These are phyloP conservation scores for Rutidosis leptorrhynchoides DNA, from an alignment of 129 eudicot species.

Conservation along the genomic window DNA sequence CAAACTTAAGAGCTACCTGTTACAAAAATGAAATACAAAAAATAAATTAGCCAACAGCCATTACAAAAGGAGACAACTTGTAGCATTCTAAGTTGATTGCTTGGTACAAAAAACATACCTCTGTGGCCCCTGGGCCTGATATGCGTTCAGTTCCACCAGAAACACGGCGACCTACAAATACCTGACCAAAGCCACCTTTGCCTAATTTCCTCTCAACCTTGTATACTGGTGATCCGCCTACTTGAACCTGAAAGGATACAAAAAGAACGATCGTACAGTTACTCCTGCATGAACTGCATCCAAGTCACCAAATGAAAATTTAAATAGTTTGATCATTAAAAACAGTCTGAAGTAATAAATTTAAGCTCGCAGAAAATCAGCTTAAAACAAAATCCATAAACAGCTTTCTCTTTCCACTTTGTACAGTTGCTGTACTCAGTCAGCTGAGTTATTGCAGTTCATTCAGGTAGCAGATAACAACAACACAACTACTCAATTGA, in stretches of 20 bases:
- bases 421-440: not conserved
- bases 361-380: conserved; percentile 1
- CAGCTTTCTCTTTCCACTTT: conserved; percentile 5
- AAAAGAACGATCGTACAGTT: not conserved
- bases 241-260: conserved; percentile 61
- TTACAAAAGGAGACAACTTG: conserved; percentile 23
- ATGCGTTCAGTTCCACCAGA: conserved; percentile 55
- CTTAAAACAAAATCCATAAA: not conserved
- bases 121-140: conserved; percentile 61
- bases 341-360: not conserved
- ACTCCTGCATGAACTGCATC: conserved; percentile 1
- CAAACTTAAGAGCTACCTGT: conserved; percentile 72
- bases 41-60: not conserved
- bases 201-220: conserved; percentile 80
- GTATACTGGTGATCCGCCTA: conserved; percentile 71
- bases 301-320: not conserved
- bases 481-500: not conserved
- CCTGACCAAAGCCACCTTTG: conserved; percentile 93
- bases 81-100: conserved; percentile 25
- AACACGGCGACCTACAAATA: conserved; percentile 76
- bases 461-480: conserved; percentile 10
- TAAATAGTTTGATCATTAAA: not conserved
- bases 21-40: conserved; percentile 12
- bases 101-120: conserved; percentile 39
- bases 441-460: not conserved